Percentiles rank a stretch among this genome's conserved stretches.
Evolutionary conservation across 495 filamentous ascomycete species (phyloP).

Genomic region (Halenospora varia): DNA sequence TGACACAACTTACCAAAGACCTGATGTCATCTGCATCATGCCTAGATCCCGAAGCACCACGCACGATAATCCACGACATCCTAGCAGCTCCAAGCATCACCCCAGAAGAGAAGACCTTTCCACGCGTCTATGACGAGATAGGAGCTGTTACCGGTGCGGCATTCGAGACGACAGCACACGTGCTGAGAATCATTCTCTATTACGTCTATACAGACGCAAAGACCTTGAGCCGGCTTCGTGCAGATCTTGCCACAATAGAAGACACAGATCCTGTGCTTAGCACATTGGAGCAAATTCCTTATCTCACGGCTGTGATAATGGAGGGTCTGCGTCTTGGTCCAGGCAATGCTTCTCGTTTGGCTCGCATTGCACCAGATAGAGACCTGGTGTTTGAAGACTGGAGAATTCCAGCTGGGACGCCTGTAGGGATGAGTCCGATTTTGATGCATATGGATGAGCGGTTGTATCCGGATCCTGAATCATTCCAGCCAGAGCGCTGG

Average conservation of each 20-base stretch:
- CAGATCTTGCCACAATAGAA: conserved; percentile 18
- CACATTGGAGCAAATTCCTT: conserved; percentile 37
- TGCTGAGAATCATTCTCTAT: conserved; percentile 7
- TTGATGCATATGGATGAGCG: conserved; percentile 34
- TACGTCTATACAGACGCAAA: conserved; percentile 25
- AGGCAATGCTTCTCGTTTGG: conserved; percentile 28
- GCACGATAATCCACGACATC: neutral
- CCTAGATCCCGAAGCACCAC: neutral
- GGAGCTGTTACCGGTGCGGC: conserved; percentile 19
- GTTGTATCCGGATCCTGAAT: conserved; percentile 31
- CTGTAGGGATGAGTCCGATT: conserved; percentile 36
- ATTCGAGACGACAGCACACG: neutral
- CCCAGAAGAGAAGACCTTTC: conserved; percentile 23
- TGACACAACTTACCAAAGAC: too few species aligned
- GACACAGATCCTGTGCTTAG: neutral
- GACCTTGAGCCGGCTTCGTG: conserved; percentile 22
- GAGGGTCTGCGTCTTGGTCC: conserved; percentile 39
- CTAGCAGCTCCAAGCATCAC: conserved; percentile 12
- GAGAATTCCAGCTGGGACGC: conserved; percentile 28
- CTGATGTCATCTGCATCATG: neutral
- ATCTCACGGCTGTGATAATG: conserved; percentile 38
- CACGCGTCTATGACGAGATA: conserved; percentile 27
- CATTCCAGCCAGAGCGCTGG: conserved; percentile 42
- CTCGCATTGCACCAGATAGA: conserved; percentile 30
- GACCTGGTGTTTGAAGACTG: conserved; percentile 30